Percentiles rank a stretch among this genome's conserved stretches.
Conservation (phyloP, 257 asterid genomes). For the Primulina huaijiensis region DNA sequence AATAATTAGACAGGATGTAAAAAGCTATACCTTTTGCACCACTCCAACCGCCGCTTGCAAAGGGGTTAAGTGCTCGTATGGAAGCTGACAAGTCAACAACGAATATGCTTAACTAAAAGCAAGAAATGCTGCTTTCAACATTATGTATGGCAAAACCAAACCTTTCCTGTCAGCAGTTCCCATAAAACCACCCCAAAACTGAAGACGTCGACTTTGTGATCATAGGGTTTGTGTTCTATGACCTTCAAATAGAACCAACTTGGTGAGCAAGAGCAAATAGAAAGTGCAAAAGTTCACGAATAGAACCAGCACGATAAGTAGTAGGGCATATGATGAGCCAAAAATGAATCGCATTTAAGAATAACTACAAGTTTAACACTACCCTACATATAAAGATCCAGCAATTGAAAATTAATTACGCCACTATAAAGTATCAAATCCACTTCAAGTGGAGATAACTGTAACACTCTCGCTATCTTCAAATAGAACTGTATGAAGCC, state of each 20-base stretch:
- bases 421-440: not conserved
- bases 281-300: conserved; percentile 10
- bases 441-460: not conserved
- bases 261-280: conserved; percentile 31
- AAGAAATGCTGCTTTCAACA: not conserved
- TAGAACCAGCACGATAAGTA: conserved; percentile 13
- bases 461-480: not conserved
- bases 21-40: conserved; percentile 75
- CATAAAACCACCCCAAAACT: conserved; percentile 91
- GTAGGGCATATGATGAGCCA: conserved; percentile 5
- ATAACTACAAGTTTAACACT: not conserved
- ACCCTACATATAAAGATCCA: not conserved
- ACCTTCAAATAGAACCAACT: conserved; percentile 53
- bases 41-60: conserved; percentile 98
- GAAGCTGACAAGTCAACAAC: conserved; percentile 54
- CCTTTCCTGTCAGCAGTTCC: conserved; percentile 97
- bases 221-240: conserved; percentile 91
- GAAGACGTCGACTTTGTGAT: conserved; percentile 91
- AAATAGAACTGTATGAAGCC: not conserved
- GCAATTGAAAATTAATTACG: not conserved
- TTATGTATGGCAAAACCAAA: conserved; percentile 23
- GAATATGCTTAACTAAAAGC: conserved; percentile 1
- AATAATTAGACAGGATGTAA: conserved; percentile 10
- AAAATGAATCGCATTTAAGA: not conserved
- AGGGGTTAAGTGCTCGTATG: conserved; percentile 92